phyloP scores from a whole-genome alignment of 2,329 filamentous ascomycete species.

The Paramyrothecium roridum region DNA sequence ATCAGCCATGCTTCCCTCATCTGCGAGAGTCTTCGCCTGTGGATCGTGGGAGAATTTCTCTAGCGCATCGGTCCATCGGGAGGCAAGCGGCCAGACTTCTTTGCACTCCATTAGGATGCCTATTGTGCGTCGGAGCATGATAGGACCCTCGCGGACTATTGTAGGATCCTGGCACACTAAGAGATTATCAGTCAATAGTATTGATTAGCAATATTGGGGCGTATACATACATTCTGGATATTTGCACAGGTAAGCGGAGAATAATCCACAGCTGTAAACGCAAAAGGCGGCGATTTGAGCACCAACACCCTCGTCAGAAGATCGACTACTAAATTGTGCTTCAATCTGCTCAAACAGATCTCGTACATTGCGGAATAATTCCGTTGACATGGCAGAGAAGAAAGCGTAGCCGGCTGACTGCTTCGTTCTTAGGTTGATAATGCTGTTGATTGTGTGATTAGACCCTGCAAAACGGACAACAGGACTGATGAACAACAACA shows the following conservation, averaged over 20 bases:
- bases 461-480: constrained; percentile 1
- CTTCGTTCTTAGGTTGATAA: constrained; percentile 37
- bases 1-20: constrained; percentile 49
- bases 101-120: constrained; percentile 45
- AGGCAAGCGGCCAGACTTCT: constrained; percentile 49
- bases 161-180: constrained; percentile 39
- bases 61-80: constrained; percentile 49
- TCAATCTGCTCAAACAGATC: constrained; percentile 47
- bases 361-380: constrained; percentile 47
- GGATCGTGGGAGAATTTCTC: constrained; percentile 44
- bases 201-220: too few relatives aligned
- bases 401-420: constrained; percentile 33
- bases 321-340: constrained; percentile 44
- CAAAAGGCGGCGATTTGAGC: constrained; percentile 54
- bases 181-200: too few relatives aligned
- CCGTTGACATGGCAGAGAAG: constrained; percentile 39
- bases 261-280: constrained; percentile 52
- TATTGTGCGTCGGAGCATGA: constrained; percentile 44
- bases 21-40: constrained; percentile 31
- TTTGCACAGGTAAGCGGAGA: constrained; percentile 49
- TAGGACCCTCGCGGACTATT: constrained; percentile 36
- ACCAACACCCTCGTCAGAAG: constrained; percentile 45
- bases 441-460: constrained; percentile 24
- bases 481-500: constrained; percentile 9
- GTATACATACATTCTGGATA: constrained; percentile 42